Evolutionary conservation across 2,329 filamentous ascomycete species (phyloP).

Genomic region (Verticillium tricorpus): DNA sequence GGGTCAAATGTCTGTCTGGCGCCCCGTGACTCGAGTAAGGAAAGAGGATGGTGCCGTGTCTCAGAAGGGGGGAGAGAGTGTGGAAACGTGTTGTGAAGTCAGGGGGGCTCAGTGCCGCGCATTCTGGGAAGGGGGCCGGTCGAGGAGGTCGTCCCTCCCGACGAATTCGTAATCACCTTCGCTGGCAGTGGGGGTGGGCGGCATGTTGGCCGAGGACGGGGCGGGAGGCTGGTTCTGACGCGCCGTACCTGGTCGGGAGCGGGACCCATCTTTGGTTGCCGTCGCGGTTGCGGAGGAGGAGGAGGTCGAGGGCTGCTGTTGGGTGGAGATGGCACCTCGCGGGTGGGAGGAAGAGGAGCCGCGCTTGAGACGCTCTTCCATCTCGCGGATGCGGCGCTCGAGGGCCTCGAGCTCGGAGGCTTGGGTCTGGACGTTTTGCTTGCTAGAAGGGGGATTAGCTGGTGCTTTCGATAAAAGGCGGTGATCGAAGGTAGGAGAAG

Average conservation of each 20-base stretch:
- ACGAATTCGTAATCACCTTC: slow-evolving; percentile 51
- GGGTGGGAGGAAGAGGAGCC: slow-evolving; percentile 15
- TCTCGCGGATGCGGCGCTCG: slow-evolving; percentile 77
- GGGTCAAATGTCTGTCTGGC: background rate
- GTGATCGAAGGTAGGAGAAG: background rate
- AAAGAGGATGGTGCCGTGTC: background rate
- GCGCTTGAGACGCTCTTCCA: slow-evolving; percentile 69
- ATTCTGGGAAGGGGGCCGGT: slow-evolving; percentile 2
- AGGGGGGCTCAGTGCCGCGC: slow-evolving; percentile 5
- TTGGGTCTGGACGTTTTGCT: slow-evolving; percentile 70
- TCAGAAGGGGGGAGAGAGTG: background rate
- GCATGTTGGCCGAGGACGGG: slow-evolving; percentile 52
- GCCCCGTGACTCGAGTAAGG: background rate
- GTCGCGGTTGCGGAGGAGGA: slow-evolving; percentile 13
- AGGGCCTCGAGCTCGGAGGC: slow-evolving; percentile 79
- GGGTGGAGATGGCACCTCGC: slow-evolving; percentile 14
- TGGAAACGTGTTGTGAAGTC: background rate
- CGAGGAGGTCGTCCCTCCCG: slow-evolving; percentile 16
- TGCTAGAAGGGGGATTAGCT: slow-evolving; percentile 47
- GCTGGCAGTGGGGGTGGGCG: slow-evolving; percentile 56
- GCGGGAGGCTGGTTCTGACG: slow-evolving; percentile 44
- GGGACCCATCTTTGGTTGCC: slow-evolving; percentile 19
- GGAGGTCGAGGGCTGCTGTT: slow-evolving; percentile 1
- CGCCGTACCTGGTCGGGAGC: slow-evolving; percentile 50
- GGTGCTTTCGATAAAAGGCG: background rate